A percentile compares a stretch with the other conserved stretches of the same genome.
Conservation (phyloP, 495 filamentous ascomycete species). For the Penicillium roqueforti region DNA sequence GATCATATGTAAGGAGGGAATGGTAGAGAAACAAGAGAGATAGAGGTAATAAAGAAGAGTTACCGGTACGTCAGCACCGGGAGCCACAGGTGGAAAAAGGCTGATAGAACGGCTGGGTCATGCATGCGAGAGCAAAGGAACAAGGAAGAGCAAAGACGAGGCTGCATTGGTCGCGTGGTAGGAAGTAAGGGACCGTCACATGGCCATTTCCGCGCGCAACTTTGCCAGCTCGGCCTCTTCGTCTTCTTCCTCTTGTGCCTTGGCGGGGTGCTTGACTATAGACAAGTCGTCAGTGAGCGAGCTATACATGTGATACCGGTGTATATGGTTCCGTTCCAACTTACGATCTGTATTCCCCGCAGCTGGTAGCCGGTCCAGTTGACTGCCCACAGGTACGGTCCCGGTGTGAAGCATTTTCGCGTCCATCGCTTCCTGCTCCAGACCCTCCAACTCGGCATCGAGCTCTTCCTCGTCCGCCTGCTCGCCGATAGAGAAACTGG, state of each 20-base stretch:
- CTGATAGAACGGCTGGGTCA: conserved; percentile 8
- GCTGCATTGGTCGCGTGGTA: conserved; percentile 2
- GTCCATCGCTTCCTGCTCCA: conserved; percentile 86
- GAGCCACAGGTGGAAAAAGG: not conserved
- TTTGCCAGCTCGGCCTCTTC: conserved; percentile 93
- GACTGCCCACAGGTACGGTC: conserved; percentile 64
- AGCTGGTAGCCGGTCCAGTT: conserved; percentile 67
- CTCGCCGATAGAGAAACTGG: conserved; percentile 62
- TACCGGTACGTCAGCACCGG: not conserved
- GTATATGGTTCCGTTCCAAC: conserved; percentile 20
- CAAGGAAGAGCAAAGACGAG: not conserved
- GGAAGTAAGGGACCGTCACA: conserved; percentile 39
- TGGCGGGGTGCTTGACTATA: conserved; percentile 36
- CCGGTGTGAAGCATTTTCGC: conserved; percentile 91
- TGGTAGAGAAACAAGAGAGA: conserved; percentile 4
- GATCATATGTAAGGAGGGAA: conserved; percentile 4
- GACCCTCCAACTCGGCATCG: conserved; percentile 67
- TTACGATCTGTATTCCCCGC: conserved; percentile 71
- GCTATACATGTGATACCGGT: not conserved
- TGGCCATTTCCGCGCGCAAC: conserved; percentile 95
- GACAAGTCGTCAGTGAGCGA: conserved; percentile 3
- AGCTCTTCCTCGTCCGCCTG: conserved; percentile 82
- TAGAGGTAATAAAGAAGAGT: not conserved
- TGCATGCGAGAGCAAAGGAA: conserved; percentile 2
- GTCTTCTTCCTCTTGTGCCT: conserved; percentile 72